Evolutionary conservation across 192 early-diverging fungal species (phyloP).

Genomic region (Thamnidium elegans): DNA sequence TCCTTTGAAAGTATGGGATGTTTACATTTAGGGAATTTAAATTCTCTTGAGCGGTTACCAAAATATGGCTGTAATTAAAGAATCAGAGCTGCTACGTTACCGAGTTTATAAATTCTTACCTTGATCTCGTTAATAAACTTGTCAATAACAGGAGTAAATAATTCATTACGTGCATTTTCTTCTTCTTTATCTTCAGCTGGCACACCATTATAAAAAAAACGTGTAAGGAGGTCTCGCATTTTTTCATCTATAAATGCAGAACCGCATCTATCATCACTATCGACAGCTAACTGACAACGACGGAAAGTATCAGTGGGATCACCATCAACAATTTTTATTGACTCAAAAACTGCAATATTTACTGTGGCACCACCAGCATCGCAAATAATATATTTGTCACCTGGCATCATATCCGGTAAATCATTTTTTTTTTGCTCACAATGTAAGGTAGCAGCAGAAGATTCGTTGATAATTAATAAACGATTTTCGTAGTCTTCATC

Average conservation of each 20-base stretch:
- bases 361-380: constrained; percentile 19
- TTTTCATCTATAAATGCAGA: background rate
- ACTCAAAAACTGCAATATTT: constrained; percentile 1
- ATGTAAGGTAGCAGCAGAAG: constrained; percentile 1
- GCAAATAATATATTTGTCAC: background rate
- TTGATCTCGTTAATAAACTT: background rate
- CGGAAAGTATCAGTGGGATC: too few relatives aligned
- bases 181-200: background rate
- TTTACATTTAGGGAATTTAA: too few relatives aligned
- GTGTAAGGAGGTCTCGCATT: background rate
- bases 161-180: background rate
- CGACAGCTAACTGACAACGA: background rate
- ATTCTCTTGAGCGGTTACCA: too few relatives aligned
- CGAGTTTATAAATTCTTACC: background rate
- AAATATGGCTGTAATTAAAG: too few relatives aligned
- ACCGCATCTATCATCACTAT: background rate
- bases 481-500: constrained; percentile 4
- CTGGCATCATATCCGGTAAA: too few relatives aligned
- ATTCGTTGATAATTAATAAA: constrained; percentile 6
- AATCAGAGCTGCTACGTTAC: too few relatives aligned
- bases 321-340: background rate
- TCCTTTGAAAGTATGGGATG: background rate
- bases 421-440: background rate
- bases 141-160: background rate
- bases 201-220: background rate